Percentiles rank a stretch among this genome's conserved stretches.
Evolutionary conservation across 1,284 basidiomycete genomes (phyloP).

Genomic region (Fomitopsis schrenkii): DNA sequence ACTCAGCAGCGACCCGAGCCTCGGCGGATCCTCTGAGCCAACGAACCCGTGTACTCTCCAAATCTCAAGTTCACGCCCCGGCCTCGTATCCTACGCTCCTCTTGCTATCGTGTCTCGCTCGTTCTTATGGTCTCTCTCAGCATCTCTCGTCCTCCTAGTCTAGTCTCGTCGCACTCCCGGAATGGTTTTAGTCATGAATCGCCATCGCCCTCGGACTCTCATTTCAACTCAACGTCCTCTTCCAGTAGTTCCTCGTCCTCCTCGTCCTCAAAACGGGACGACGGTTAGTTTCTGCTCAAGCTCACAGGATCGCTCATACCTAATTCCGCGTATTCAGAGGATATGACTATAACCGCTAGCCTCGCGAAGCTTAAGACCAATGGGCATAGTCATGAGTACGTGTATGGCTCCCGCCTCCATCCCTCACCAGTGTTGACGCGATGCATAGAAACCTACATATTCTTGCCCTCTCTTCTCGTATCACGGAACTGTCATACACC

Average conservation of each 20-base stretch:
- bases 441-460: slow-evolving; percentile 60
- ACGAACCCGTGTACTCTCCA: slow-evolving; percentile 12
- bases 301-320: background rate
- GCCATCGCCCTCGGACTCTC: slow-evolving; percentile 34
- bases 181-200: slow-evolving; percentile 28
- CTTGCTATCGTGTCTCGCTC: slow-evolving; percentile 28
- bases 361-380: slow-evolving; percentile 41
- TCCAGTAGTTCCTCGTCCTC: slow-evolving; percentile 43
- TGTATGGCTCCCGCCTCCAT: slow-evolving; percentile 7
- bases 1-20: slow-evolving; percentile 38
- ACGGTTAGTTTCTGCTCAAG: slow-evolving; percentile 37
- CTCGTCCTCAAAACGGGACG: slow-evolving; percentile 31
- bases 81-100: slow-evolving; percentile 17
- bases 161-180: slow-evolving; percentile 27
- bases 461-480: slow-evolving; percentile 74
- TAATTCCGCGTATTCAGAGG: slow-evolving; percentile 42
- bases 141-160: slow-evolving; percentile 34
- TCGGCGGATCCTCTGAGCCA: slow-evolving; percentile 48
- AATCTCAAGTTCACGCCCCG: slow-evolving; percentile 5
- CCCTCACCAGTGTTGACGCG: background rate
- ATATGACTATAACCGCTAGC: slow-evolving; percentile 60
- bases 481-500: slow-evolving; percentile 77
- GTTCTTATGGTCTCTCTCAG: slow-evolving; percentile 40
- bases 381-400: slow-evolving; percentile 52
- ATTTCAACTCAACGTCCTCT: slow-evolving; percentile 42